phyloP scores from a whole-genome alignment of 2,329 filamentous ascomycete genomes.

The Colletotrichum sp. region DNA sequence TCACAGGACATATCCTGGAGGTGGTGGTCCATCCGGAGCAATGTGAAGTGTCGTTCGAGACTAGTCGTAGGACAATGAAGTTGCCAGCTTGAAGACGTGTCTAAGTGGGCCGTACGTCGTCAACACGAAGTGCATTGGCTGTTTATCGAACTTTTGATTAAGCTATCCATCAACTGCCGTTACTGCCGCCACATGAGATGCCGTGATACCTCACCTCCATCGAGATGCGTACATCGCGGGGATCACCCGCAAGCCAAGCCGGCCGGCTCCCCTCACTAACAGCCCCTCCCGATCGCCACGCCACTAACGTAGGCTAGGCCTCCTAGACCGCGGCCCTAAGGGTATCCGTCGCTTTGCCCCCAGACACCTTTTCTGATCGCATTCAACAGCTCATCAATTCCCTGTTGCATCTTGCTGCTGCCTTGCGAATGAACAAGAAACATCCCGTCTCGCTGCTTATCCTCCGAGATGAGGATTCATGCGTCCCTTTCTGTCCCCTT shows the following conservation, averaged over 20 bases:
- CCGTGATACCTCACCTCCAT: not conserved
- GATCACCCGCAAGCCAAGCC: not conserved
- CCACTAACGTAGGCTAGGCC: slow-evolving; percentile 5
- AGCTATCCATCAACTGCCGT: not conserved
- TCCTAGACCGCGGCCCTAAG: not conserved
- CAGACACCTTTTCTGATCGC: not conserved
- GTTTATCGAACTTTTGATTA: not conserved
- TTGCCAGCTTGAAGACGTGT: not conserved
- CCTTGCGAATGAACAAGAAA: not conserved
- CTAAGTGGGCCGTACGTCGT: not conserved
- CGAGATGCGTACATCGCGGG: not conserved
- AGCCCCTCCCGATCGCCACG: slow-evolving; percentile 17
- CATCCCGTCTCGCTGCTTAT: not conserved
- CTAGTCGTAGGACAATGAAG: not conserved
- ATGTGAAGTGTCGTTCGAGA: not conserved
- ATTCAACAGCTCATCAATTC: not conserved
- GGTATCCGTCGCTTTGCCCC: not conserved
- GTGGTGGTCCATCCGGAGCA: too few relatives aligned
- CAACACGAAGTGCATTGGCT: not conserved
- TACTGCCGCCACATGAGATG: not conserved
- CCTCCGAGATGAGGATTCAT: not conserved
- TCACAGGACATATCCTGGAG: too few relatives aligned
- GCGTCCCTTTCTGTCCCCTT: not conserved
- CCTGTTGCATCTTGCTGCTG: not conserved
- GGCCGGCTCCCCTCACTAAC: not conserved